Base-by-base conservation (phyloP, 1,284 basidiomycete species). In the Ceratobasidium sp. region DNA sequence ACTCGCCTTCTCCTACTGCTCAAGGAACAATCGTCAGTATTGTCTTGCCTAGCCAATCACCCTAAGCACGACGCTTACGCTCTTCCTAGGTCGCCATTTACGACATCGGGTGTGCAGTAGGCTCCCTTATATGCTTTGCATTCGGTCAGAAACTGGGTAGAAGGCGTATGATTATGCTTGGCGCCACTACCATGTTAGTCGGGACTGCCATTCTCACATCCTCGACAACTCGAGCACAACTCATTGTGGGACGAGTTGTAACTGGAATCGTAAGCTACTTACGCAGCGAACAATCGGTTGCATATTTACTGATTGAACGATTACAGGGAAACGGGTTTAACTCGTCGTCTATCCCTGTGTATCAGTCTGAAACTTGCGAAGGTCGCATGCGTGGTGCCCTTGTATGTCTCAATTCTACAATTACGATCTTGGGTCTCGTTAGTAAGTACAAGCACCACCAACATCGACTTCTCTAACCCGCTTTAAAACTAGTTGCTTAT, bases 11-110 rank as follows among this genome's bases (percentile, higher is more conserved):
- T 77, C 84, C 86, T 13, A 86, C 86, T 1, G 82, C 83, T 3
- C 86, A 87, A 81, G 86, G 86, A 61, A 85, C 85, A 0, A 87
- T 87, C 54, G 86, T 86, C 79, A 42, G 85, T 82, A 17, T 52
- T 4, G 40, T 54, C 38, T 66, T 54, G 54, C 68, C 9, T 28
- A 69, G 44, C 50, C 64, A 75, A 65, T 20, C n/a, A 23, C 42
- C 15, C n/a, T 15, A 15, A 42, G 17, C 33, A 38, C 28, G 15
- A 44, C n/a, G 40, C 6, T 61, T 44, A 28, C 15, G 13, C 23
- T 17, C 6, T 17, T 7, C 65, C 12, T 40, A 83, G 82, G 82
- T 83, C 9, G 82, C 82, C 1, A 83, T 82, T 62, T 83, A 82
- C 77, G 82, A 74, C 28, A 74, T 74, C 15, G 71, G 71, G 10